These are phyloP conservation scores for Tuber magnatum DNA, from an alignment of 495 filamentous ascomycete genomes.

Conservation along the genomic window DNA sequence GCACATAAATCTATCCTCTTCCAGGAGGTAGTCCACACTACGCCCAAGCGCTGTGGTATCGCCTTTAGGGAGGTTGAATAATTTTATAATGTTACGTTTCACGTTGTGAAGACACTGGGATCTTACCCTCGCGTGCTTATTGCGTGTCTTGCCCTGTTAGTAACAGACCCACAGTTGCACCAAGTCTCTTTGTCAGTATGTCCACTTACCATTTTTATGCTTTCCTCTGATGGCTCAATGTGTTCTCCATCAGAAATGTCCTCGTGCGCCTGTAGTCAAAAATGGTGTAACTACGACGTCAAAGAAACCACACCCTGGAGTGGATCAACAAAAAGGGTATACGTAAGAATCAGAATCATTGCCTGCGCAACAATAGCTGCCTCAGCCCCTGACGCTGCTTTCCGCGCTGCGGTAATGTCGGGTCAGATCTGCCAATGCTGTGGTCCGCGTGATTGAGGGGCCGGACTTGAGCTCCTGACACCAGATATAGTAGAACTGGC, in stretches of 20 bases:
- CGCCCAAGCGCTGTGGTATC: not conserved
- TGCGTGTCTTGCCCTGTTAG: not conserved
- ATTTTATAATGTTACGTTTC: not conserved
- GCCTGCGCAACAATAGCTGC: too few relatives aligned
- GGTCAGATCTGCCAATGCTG: too few relatives aligned
- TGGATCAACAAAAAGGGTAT: too few relatives aligned
- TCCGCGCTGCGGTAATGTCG: too few relatives aligned
- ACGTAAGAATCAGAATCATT: too few relatives aligned
- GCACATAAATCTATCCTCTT: too few relatives aligned
- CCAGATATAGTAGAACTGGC: too few relatives aligned
- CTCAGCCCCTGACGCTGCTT: too few relatives aligned
- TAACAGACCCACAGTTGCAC: not conserved
- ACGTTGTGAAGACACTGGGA: not conserved
- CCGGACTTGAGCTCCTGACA: too few relatives aligned
- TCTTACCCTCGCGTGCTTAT: not conserved
- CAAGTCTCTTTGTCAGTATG: not conserved
- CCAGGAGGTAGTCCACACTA: not conserved
- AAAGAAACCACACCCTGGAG: too few relatives aligned
- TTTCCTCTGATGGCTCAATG: not conserved
- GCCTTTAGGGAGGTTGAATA: too few relatives aligned
- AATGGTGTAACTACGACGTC: not conserved
- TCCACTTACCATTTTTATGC: not conserved
- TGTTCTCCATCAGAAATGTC: not conserved
- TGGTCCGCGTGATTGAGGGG: too few relatives aligned
- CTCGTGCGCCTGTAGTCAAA: not conserved